Base-by-base conservation (phyloP, 2,329 filamentous ascomycete species). In the Juglanconis sp. region DNA sequence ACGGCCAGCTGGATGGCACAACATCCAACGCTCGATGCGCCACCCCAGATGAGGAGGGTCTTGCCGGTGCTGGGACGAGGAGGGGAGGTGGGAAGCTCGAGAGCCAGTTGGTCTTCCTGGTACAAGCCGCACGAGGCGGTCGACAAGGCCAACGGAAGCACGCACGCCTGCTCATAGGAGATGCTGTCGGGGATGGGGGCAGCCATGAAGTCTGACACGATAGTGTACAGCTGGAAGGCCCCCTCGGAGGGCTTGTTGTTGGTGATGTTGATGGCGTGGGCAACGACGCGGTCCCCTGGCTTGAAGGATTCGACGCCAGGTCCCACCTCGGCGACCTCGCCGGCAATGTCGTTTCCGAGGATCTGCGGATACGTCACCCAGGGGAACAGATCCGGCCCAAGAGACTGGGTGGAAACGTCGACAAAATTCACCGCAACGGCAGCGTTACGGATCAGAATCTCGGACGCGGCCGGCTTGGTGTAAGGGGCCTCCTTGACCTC, bases 1-100 rank as follows among this genome's bases (percentile, higher is more conserved):
- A 58, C 53, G 30, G 66, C 66, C 24, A 67, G 53, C 58, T 68
- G 65, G 31, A 64, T 64, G 2, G 61, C 60, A 50, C 64, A 59
- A 24, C 58, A 61, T 30, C 66, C 66, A 2, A 80, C 77, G 47
- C 70, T 74, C 4, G 74, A 73, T 2, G 78, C 75, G 4, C 79
- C 81, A 40, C 80, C 80, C 76, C 78, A 82, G 17, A 83, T 67
- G 10, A 83, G 67, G 0, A 80, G 30, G 3, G 53, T 64, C 51
- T 53, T 60, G 49, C 50, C 56, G 36, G 42, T 59, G 44, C 35
- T 40, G 30, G 57, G 5, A 69, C 68, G 3, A 68, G 70, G 8
- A 31, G 32, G 13, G 15, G 17, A 7, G 13, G 46, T 34, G 5
- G 55, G 32, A 13, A 15, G 44, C 5, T 56, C 35, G 3, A 59